These are phyloP conservation scores for Acanthamoeba royreba DNA, from an alignment of 208 protist genomes.

Conservation along the genomic window DNA sequence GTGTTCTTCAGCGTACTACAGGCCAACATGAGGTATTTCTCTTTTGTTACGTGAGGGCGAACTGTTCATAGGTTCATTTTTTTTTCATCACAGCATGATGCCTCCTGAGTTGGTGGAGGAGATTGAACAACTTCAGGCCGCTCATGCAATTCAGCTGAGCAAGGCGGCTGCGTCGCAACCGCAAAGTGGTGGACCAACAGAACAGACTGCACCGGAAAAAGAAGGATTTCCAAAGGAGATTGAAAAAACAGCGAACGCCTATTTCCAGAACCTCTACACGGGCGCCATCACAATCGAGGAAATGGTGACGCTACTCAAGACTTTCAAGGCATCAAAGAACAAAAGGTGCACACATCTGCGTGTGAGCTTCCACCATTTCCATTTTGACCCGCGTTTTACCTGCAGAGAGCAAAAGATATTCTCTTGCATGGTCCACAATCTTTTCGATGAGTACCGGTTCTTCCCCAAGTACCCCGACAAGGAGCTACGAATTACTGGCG, in stretches of 20 bases:
- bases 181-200: background rate
- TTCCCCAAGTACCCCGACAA: conserved; percentile 86
- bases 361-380: background rate
- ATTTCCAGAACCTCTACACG: conserved; percentile 81
- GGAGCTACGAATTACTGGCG: conserved; percentile 81
- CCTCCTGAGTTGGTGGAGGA: conserved; percentile 29
- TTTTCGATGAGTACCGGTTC: conserved; percentile 90
- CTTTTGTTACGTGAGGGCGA: background rate
- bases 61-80: too few relatives aligned
- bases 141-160: conserved; percentile 44
- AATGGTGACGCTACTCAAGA: conserved; percentile 72
- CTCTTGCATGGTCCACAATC: conserved; percentile 87
- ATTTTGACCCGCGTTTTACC: background rate
- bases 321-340: conserved; percentile 71
- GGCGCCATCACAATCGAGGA: conserved; percentile 75
- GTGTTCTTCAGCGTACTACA: conserved; percentile 49
- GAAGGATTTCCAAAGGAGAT: conserved; percentile 69
- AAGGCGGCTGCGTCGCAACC: background rate
- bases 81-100: conserved; percentile 36
- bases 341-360: background rate
- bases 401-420: conserved; percentile 80
- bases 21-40: conserved; percentile 30
- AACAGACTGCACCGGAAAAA: conserved; percentile 28
- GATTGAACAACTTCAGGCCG: conserved; percentile 32
- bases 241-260: conserved; percentile 78